Base-by-base conservation (phyloP, 106 monocot genomes). In the Dendrobium catenatum region DNA sequence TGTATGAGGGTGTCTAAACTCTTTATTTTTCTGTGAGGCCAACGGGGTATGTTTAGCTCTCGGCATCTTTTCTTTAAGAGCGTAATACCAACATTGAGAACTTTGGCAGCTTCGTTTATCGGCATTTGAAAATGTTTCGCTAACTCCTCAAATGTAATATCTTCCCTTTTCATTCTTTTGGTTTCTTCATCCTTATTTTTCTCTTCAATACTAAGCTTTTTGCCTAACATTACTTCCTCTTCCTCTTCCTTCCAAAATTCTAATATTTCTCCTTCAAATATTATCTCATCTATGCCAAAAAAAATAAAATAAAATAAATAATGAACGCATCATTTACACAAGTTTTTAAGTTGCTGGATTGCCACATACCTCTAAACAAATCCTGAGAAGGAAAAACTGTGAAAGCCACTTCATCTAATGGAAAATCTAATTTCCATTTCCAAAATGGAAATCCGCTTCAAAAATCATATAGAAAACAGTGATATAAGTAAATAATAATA, bases 21-120 rank as follows among this genome's bases (percentile, higher is more conserved):
- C 78, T 88, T 91, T 84, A 96, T 88, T 88, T 96, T 91, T 54
- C 93, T 73, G 43, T 90, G 90, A 18, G 96, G 96, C 91, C 96
- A 96, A 11, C 93, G 79, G 0, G 88, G 85, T 19, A 94, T 96
- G 11, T 93, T 91, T 1, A 96, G 73, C 79, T 96, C 90, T 47
- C 91, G 82, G 80, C 96, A 94, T 78, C 80, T 88, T 87, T 94
- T 91, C 85, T 96, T 93, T 81, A 96, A 58, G 37, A 92, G 84
- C 0, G 91, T 96, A 17, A 94, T 77, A 19, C 96, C 91, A 0
- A 96, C 73, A 37, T 94, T 87, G 10, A 96, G 85, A 78, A 90
- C 88, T 74, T 84, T 90, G 0, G 93, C 91, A 9, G 96, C 96
- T 33, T 89, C 81, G 0, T 86, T 87, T 66, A 96, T 94, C 0